A percentile compares a stretch with the other conserved stretches of the same genome.
These are phyloP conservation scores for Raffaelea albimanens DNA, from an alignment of 2,329 filamentous ascomycete genomes.

Conservation along the genomic window DNA sequence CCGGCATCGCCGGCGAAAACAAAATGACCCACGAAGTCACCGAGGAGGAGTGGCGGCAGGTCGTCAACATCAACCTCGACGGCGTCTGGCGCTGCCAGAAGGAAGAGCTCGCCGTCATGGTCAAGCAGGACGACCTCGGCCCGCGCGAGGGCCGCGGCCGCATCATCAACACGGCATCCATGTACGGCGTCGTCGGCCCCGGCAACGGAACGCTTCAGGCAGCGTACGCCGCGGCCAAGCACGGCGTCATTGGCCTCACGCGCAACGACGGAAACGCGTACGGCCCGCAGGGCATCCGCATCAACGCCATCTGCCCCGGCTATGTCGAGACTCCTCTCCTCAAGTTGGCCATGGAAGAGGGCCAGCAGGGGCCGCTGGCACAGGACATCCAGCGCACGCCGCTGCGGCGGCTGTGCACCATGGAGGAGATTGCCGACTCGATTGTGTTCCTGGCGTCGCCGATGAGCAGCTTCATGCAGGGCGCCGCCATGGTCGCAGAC, in stretches of 20 bases:
- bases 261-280: constrained; percentile 44
- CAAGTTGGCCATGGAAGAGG: constrained; percentile 12
- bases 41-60: constrained; percentile 36
- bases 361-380: constrained; percentile 20
- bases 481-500: constrained; percentile 35
- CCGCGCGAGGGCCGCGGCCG: constrained; percentile 32
- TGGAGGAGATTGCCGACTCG: constrained; percentile 44
- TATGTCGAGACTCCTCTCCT: constrained; percentile 12
- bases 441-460: constrained; percentile 41
- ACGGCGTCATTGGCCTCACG: constrained; percentile 41
- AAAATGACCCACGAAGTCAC: constrained; percentile 33
- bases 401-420: constrained; percentile 32
- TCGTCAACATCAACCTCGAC: constrained; percentile 43
- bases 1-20: constrained; percentile 36
- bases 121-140: constrained; percentile 34
- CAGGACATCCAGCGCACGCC: constrained; percentile 34
- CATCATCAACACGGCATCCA: constrained; percentile 45
- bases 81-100: constrained; percentile 49
- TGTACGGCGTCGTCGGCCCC: constrained; percentile 37
- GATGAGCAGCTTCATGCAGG: constrained; percentile 44
- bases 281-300: constrained; percentile 39
- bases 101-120: constrained; percentile 41
- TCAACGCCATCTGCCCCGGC: constrained; percentile 53
- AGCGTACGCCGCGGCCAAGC: constrained; percentile 42
- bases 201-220: constrained; percentile 25